phyloP scores from a whole-genome alignment of 2,329 filamentous ascomycete species.

The Curvularia eragrostidis region DNA sequence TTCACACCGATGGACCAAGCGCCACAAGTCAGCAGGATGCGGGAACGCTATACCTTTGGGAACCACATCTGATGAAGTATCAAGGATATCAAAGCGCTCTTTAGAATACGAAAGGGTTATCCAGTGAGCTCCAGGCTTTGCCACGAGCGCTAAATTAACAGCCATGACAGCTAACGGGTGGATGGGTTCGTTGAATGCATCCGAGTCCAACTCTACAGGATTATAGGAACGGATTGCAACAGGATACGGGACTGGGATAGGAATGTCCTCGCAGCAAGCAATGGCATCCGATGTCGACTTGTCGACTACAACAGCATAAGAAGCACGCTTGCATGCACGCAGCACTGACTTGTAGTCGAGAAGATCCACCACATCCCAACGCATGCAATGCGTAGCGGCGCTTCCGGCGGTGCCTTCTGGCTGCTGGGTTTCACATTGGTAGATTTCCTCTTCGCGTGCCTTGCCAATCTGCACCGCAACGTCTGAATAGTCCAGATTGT shows the following conservation, averaged over 20 bases:
- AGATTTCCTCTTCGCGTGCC: conserved; percentile 38
- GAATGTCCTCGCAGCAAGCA: conserved; percentile 45
- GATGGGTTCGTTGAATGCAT: conserved; percentile 26
- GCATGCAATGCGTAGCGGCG: conserved; percentile 23
- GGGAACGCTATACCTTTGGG: conserved; percentile 44
- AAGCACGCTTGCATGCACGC: conserved; percentile 24
- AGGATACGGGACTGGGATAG: conserved; percentile 41
- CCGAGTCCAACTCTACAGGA: conserved; percentile 3
- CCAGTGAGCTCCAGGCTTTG: conserved; percentile 49
- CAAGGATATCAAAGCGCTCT: conserved; percentile 49
- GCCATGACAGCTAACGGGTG: conserved; percentile 51
- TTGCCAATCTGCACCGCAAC: conserved; percentile 45
- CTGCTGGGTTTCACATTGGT: conserved; percentile 13
- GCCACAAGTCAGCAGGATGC: conserved; percentile 49
- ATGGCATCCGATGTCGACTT: conserved; percentile 51
- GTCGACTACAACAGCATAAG: conserved; percentile 47
- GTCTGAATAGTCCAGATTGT: conserved; percentile 50
- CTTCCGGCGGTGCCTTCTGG: neutral
- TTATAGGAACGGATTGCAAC: conserved; percentile 20
- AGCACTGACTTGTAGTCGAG: conserved; percentile 46
- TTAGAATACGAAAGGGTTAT: conserved; percentile 50
- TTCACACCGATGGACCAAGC: conserved; percentile 42
- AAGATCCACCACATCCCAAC: conserved; percentile 45
- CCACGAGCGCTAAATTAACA: conserved; percentile 49
- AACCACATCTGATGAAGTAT: conserved; percentile 16